phyloP scores from a whole-genome alignment of 176 grass and related monocot genomes.

The Avena sativa region DNA sequence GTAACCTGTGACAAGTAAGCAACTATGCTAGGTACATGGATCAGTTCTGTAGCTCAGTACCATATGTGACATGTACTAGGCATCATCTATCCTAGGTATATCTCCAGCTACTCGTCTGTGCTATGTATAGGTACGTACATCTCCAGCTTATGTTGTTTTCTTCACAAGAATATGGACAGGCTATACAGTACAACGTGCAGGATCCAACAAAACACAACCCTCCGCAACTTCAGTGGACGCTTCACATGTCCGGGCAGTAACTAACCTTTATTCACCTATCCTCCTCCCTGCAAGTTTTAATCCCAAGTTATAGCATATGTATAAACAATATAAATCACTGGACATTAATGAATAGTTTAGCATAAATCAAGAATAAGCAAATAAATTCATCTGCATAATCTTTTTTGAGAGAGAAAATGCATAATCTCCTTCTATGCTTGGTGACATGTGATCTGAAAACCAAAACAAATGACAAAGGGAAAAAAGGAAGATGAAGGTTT shows the following conservation, averaged over 20 bases:
- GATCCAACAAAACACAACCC: neutral
- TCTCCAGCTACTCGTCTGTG: neutral
- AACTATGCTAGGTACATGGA: neutral
- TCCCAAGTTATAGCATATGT: too few relatives aligned
- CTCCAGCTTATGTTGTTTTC: neutral
- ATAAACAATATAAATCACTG: neutral
- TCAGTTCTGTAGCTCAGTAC: neutral
- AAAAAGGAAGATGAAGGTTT: neutral
- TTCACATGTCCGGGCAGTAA: neutral
- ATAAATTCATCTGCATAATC: neutral
- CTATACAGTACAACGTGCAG: neutral
- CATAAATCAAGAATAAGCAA: neutral
- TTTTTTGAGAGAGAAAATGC: too few relatives aligned
- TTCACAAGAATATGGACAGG: neutral
- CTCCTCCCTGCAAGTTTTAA: neutral
- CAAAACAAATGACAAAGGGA: neutral
- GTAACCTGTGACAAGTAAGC: neutral
- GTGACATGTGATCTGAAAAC: neutral
- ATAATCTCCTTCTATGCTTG: neutral
- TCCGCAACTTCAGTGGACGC: neutral
- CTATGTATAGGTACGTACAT: neutral
- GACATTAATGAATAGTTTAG: neutral
- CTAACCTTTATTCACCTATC: neutral
- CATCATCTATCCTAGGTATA: neutral
- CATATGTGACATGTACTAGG: constrained; percentile 4